A percentile compares a stretch with the other conserved stretches of the same genome.
phyloP scores from a whole-genome alignment of 805 yeast species.

The Candida succiphila region DNA sequence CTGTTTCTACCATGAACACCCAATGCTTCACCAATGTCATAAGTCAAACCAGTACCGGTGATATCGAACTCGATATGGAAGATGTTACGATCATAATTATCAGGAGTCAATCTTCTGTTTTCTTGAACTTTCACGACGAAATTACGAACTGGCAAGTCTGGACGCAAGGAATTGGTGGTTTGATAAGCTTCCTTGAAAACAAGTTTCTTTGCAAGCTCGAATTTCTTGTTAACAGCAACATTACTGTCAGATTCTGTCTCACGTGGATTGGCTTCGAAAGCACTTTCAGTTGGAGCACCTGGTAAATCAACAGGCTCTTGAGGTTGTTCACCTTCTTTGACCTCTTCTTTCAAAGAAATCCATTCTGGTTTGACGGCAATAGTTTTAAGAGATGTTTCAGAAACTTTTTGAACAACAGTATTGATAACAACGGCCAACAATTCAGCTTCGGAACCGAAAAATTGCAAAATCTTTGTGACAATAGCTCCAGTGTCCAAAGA shows the following conservation, averaged over 20 bases:
- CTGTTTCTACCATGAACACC: slow-evolving; percentile 91
- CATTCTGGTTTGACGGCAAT: slow-evolving; percentile 25
- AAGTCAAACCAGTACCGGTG: slow-evolving; percentile 81
- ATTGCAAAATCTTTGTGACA: slow-evolving; percentile 69
- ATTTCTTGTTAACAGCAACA: slow-evolving; percentile 21
- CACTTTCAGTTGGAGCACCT: slow-evolving; percentile 48
- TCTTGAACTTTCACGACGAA: slow-evolving; percentile 84
- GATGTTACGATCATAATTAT: slow-evolving; percentile 83
- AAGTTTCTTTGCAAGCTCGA: slow-evolving; percentile 56
- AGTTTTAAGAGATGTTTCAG: slow-evolving; percentile 32
- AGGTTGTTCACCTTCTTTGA: slow-evolving; percentile 6
- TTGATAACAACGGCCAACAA: slow-evolving; percentile 63
- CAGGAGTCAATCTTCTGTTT: slow-evolving; percentile 85
- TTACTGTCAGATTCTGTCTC: slow-evolving; percentile 33
- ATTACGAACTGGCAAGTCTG: slow-evolving; percentile 80
- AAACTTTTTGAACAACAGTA: slow-evolving; percentile 50
- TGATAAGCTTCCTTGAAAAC: slow-evolving; percentile 76
- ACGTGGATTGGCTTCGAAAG: slow-evolving; percentile 58
- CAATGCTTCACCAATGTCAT: slow-evolving; percentile 93
- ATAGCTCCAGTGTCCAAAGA: slow-evolving; percentile 47
- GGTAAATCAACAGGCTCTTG: slow-evolving; percentile 25
- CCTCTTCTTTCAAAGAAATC: slow-evolving; percentile 11
- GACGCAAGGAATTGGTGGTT: slow-evolving; percentile 56
- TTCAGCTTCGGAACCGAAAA: slow-evolving; percentile 78
- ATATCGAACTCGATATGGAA: slow-evolving; percentile 94